Base-by-base conservation (phyloP, 768 basidiomycete genomes). In the Xerocomus potaroensis region DNA sequence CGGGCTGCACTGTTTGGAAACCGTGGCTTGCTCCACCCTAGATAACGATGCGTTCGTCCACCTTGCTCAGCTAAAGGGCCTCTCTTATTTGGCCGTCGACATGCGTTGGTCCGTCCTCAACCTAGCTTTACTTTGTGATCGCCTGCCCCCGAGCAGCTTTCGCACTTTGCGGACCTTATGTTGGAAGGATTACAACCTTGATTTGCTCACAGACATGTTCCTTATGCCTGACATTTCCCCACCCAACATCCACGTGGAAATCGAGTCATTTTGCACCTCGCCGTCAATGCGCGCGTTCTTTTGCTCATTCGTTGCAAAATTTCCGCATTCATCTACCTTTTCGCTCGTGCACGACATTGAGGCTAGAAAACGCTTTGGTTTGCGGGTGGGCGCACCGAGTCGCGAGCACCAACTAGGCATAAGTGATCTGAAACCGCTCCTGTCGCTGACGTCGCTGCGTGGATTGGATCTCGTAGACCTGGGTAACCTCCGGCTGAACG, bases 181-280 rank as follows among this genome's bases (percentile, higher is more conserved):
- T 38, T 60, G 59, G 59, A 60, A 61, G 14, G 59, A 60, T 19
- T 61, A 60, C 30, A 12, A 38, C 33, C 35, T 60, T 10, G 16
- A 45, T 12, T 27, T 27, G 9, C 56, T 61, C 5, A 15, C 29
- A n/a, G 59, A 61, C 16, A 48, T 60, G 5, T 48, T 59, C 29
- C 41, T 59, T 33, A 35, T 60, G 38, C 59, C 60, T 0, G 38
- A 46, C 11, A 6, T 53, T 8, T 53, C 53, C 3, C 56, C 41
- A 2, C 22, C 43, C 5, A 37, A 23, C n/a, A 5, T 61, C 21
- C 45, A 46, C 31, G 35, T 61, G 15, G 59, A 58, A 41, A 53
- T 58, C 33, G 59, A 60, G 39, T 41, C 53, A 0, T 60, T 49
- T 27, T 60, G 59, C 38, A 61, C 56, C 32, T 47, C 60, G 5